phyloP scores from a whole-genome alignment of 768 basidiomycete genomes.

The Daedaleopsis sinensis region DNA sequence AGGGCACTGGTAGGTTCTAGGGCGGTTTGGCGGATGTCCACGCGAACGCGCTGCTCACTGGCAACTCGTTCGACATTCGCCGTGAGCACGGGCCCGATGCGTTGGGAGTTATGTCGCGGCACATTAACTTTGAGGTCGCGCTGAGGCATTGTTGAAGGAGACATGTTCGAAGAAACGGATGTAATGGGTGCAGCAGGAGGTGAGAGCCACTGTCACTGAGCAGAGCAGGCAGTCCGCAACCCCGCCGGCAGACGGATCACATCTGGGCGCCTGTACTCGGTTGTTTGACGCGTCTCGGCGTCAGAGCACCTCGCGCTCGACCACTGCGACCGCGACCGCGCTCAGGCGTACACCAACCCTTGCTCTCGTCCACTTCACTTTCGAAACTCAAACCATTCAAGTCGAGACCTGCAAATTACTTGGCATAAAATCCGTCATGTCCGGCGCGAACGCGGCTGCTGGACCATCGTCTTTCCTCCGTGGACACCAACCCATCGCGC shows the following conservation, averaged over 20 bases:
- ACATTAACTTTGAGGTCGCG: constrained; percentile 65
- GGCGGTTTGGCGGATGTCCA: constrained; percentile 65
- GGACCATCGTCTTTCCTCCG: constrained; percentile 19
- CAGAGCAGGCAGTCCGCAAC: too few relatives aligned
- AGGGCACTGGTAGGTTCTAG: constrained; percentile 52
- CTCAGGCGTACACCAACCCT: neutral
- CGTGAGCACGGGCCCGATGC: constrained; percentile 64
- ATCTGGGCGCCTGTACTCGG: neutral
- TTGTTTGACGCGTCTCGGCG: constrained; percentile 19
- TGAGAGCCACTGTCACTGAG: too few relatives aligned
- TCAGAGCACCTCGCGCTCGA: constrained; percentile 13
- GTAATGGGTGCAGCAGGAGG: too few relatives aligned
- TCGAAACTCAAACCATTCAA: too few relatives aligned
- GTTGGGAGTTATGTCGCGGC: constrained; percentile 76
- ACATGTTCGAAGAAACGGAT: constrained; percentile 42
- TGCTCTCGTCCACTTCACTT: too few relatives aligned
- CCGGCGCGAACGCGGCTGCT: constrained; percentile 14
- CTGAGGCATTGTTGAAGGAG: constrained; percentile 55
- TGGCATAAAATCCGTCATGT: constrained; percentile 1
- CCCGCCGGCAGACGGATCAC: too few relatives aligned
- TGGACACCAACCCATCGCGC: constrained; percentile 20
- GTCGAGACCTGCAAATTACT: too few relatives aligned
- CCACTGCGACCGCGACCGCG: constrained; percentile 8
- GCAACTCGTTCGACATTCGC: constrained; percentile 61
- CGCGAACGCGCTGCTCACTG: constrained; percentile 47